These are phyloP conservation scores for Alternaria triticina DNA, from an alignment of 2,329 filamentous ascomycete genomes.

Conservation along the genomic window DNA sequence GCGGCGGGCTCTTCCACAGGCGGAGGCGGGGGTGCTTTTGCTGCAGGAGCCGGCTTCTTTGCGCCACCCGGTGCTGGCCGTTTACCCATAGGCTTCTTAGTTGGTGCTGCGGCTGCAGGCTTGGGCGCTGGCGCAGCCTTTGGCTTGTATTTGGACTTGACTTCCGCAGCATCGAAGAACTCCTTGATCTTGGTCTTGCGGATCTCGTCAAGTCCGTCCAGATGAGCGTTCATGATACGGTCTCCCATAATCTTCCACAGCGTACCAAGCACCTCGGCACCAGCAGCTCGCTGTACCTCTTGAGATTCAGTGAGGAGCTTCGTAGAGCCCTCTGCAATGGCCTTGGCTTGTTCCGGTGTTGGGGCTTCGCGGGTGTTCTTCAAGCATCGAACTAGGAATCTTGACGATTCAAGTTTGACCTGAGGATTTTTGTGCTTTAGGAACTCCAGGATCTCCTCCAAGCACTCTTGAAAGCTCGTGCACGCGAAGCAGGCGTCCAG, in stretches of 20 bases:
- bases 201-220: constrained; percentile 93
- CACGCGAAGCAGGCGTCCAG: constrained; percentile 73
- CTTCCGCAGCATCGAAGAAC: constrained; percentile 80
- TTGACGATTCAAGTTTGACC: constrained; percentile 93
- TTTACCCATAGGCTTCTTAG: constrained; percentile 55
- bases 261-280: constrained; percentile 89
- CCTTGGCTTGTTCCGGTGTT: constrained; percentile 79
- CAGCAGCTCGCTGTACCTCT: constrained; percentile 83
- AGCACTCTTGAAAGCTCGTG: constrained; percentile 78
- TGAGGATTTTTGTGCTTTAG: constrained; percentile 95
- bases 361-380: constrained; percentile 84
- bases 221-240: constrained; percentile 88
- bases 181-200: constrained; percentile 96
- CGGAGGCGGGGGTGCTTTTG: constrained; percentile 46
- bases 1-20: constrained; percentile 56
- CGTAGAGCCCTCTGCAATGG: constrained; percentile 85
- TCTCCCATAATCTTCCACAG: constrained; percentile 99
- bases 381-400: constrained; percentile 88
- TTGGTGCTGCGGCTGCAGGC: constrained; percentile 55
- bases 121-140: constrained; percentile 71
- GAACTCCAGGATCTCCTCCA: constrained; percentile 89
- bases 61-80: constrained; percentile 58
- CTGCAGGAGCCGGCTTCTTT: constrained; percentile 58
- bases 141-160: constrained; percentile 90
- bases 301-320: constrained; percentile 90